Conservation (phyloP, 768 basidiomycete species). For the Ephemerocybe angulata region DNA sequence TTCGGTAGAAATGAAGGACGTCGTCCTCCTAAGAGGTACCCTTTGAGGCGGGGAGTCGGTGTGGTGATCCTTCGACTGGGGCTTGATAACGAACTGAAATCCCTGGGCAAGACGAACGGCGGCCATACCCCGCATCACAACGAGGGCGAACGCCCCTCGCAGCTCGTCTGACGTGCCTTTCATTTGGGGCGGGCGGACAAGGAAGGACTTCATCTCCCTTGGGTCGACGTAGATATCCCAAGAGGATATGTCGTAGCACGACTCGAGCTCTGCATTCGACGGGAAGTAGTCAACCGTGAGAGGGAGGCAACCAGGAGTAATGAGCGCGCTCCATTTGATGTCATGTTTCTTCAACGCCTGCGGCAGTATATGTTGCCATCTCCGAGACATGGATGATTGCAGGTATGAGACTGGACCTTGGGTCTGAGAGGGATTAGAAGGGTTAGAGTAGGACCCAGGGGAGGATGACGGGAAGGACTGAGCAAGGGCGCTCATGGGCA, state of each 20-base stretch:
- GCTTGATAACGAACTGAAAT: slow-evolving; percentile 83
- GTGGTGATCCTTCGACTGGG: slow-evolving; percentile 13
- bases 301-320: slow-evolving; percentile 83
- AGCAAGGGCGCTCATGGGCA: slow-evolving; percentile 30
- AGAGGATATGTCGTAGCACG: slow-evolving; percentile 74
- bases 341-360: slow-evolving; percentile 73
- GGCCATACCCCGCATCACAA: slow-evolving; percentile 90
- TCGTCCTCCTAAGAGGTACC: slow-evolving; percentile 41
- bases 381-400: slow-evolving; percentile 71
- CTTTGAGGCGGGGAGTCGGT: slow-evolving; percentile 23
- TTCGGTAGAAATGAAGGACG: slow-evolving; percentile 55
- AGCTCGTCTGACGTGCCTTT: slow-evolving; percentile 51
- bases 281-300: slow-evolving; percentile 91
- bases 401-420: slow-evolving; percentile 53
- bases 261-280: slow-evolving; percentile 65
- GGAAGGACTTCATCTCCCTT: slow-evolving; percentile 80
- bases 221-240: slow-evolving; percentile 89
- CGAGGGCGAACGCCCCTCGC: slow-evolving; percentile 69
- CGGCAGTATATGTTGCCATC: slow-evolving; percentile 89
- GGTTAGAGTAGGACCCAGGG: slow-evolving; percentile 52
- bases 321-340: slow-evolving; percentile 87
- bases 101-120: slow-evolving; percentile 89
- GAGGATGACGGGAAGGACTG: slow-evolving; percentile 47
- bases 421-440: slow-evolving; percentile 71
- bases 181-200: slow-evolving; percentile 63